Evolutionary conservation across 768 basidiomycete species (phyloP), one percentile per base, ranked within the genome.

Genomic region (Strobilomyces confusus): DNA sequence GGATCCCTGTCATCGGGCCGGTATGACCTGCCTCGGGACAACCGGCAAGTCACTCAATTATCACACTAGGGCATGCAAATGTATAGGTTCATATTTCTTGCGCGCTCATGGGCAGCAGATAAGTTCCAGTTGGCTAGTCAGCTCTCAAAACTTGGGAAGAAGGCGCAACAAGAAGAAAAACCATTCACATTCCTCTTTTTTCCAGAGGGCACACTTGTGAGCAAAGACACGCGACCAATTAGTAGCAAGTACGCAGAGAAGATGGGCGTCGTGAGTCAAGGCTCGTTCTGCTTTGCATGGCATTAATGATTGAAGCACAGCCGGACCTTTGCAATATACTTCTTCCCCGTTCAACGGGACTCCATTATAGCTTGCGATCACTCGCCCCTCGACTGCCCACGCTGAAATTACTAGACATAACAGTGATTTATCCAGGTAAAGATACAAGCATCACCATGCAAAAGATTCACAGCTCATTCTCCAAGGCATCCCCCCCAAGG

Each of bases 201-300:
- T 68, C 97, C 97, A 0, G 97, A 99, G 69, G 97, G 97, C 29
- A 98, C 95, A 5, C 84, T 98, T 25, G 87, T 95, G 14, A 93
- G 91, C 69, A 79, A 81, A 57, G 76, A 93, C 56, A 98, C 95
- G 5, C 72, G 92, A 44, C 92, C 92, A 0, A 77, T 87, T 59
- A 94, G 89, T 69, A 83, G 82, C 72, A 87, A 86, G 62, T 98
- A 84, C 65, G 93, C 95, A 6, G 86, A 92, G 52, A 93, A 90
- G 72, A 81, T 84, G 63, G 90, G 88, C 7, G 84, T 95, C 52
- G 94, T 95, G 64, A 73, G 94, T 80, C 23, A 13, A 44, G 1
- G n/a, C 14, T 22, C 42, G 32, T 34, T 42, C 36, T 60, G 13
- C 52, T 19, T 29, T 53, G 50, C 54, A 22, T 58, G 20, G 29